A percentile compares a stretch with the other conserved stretches of the same genome.
These are phyloP conservation scores for Aspergillus sp. DNA, from an alignment of 2,329 filamentous ascomycete genomes.

Conservation along the genomic window DNA sequence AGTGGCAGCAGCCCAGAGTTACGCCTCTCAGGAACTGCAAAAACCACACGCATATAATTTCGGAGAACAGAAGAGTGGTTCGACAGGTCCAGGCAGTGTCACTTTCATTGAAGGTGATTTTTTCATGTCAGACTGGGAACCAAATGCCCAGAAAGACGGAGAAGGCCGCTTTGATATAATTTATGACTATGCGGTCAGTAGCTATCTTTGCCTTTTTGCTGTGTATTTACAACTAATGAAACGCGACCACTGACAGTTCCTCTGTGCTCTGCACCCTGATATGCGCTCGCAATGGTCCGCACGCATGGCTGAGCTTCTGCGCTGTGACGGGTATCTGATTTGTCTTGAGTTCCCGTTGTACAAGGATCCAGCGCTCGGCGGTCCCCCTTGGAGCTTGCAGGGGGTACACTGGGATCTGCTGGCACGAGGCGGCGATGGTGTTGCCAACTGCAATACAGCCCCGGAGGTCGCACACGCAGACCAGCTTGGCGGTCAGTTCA, in stretches of 20 bases:
- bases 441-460: slow-evolving; percentile 8
- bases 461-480: background rate
- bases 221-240: background rate
- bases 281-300: slow-evolving; percentile 52
- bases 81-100: background rate
- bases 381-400: slow-evolving; percentile 37
- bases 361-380: slow-evolving; percentile 29
- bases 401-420: slow-evolving; percentile 33
- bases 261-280: slow-evolving; percentile 55
- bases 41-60: slow-evolving; percentile 15
- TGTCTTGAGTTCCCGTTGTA: slow-evolving; percentile 46
- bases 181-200: slow-evolving; percentile 59
- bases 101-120: slow-evolving; percentile 36
- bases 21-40: slow-evolving; percentile 14
- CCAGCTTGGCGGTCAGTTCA: slow-evolving; percentile 13
- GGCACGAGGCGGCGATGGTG: slow-evolving; percentile 20
- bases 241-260: slow-evolving; percentile 56
- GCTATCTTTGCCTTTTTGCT: background rate
- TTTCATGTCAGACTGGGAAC: slow-evolving; percentile 59
- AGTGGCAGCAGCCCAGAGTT: slow-evolving; percentile 14
- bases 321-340: slow-evolving; percentile 49
- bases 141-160: no score
- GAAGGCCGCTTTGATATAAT: slow-evolving; percentile 57
- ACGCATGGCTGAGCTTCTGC: slow-evolving; percentile 49
- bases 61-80: background rate